A percentile compares a stretch with the other conserved stretches of the same genome.
Conservation (phyloP, 2,329 filamentous ascomycete species). For the Blastomyces silverae region DNA sequence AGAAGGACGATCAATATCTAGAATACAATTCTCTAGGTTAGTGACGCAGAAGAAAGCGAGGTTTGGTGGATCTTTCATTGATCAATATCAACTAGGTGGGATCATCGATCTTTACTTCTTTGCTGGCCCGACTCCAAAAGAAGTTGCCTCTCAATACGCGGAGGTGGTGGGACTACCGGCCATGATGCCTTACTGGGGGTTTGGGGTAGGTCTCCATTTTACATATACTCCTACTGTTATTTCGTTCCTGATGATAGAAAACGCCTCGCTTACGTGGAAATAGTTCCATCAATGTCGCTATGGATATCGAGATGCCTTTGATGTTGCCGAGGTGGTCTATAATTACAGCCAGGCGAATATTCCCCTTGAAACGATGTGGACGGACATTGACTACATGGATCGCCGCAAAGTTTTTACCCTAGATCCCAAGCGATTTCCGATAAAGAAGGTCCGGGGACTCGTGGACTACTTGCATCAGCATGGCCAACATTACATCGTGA, state of each 20-base stretch:
- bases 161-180: slow-evolving; percentile 47
- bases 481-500: slow-evolving; percentile 60
- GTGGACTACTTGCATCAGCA: slow-evolving; percentile 56
- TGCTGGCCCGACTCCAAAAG: slow-evolving; percentile 48
- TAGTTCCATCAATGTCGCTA: slow-evolving; percentile 52
- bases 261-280: slow-evolving; percentile 6
- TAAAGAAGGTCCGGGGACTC: slow-evolving; percentile 54
- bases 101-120: slow-evolving; percentile 62
- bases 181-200: slow-evolving; percentile 55
- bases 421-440: slow-evolving; percentile 50
- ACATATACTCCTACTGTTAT: not conserved
- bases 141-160: slow-evolving; percentile 52
- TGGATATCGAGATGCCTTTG: slow-evolving; percentile 46
- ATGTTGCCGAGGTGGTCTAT: slow-evolving; percentile 32
- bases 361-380: slow-evolving; percentile 34
- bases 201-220: slow-evolving; percentile 41
- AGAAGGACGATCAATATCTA: slow-evolving; percentile 57
- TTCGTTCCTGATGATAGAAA: not conserved
- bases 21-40: slow-evolving; percentile 60
- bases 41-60: not conserved
- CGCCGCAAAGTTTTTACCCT: slow-evolving; percentile 28
- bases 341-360: slow-evolving; percentile 32
- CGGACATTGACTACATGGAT: slow-evolving; percentile 32
- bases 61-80: not conserved
- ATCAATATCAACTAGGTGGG: slow-evolving; percentile 45